These are phyloP conservation scores for Apiotrichum sp. DNA, from an alignment of 1,284 basidiomycete species.

Conservation along the genomic window DNA sequence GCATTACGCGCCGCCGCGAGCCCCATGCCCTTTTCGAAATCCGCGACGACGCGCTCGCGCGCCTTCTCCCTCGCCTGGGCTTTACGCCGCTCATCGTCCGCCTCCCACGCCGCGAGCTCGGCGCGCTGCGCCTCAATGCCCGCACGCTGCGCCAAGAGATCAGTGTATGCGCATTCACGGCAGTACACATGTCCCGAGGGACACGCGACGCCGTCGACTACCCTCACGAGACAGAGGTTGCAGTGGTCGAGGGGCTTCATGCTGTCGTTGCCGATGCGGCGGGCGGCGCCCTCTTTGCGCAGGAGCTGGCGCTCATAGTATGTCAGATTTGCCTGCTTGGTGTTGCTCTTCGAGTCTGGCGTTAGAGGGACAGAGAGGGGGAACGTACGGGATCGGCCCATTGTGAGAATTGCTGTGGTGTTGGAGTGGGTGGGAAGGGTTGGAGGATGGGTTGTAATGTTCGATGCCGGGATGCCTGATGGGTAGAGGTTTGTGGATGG, in stretches of 20 bases:
- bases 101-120: constrained; percentile 63
- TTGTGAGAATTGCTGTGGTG: background rate
- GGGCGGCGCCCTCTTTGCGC: constrained; percentile 41
- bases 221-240: constrained; percentile 71
- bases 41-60: constrained; percentile 70
- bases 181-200: constrained; percentile 76
- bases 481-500: background rate
- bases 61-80: constrained; percentile 62
- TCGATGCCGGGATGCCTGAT: too few species aligned
- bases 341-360: constrained; percentile 44
- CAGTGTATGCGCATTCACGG: constrained; percentile 64
- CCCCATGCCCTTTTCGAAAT: constrained; percentile 74
- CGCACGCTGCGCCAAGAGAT: constrained; percentile 62
- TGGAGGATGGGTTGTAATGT: background rate
- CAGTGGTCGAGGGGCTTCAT: constrained; percentile 85
- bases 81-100: constrained; percentile 68
- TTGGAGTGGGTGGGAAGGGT: background rate
- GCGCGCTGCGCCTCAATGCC: constrained; percentile 79
- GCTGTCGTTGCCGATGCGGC: constrained; percentile 81
- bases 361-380: constrained; percentile 7
- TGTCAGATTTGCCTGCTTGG: constrained; percentile 42
- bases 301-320: constrained; percentile 45
- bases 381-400: constrained; percentile 19
- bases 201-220: constrained; percentile 73
- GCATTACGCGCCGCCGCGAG: constrained; percentile 41